These are phyloP conservation scores for Pittosporum tobira DNA, from an alignment of 129 eudicot genomes.

Conservation along the genomic window DNA sequence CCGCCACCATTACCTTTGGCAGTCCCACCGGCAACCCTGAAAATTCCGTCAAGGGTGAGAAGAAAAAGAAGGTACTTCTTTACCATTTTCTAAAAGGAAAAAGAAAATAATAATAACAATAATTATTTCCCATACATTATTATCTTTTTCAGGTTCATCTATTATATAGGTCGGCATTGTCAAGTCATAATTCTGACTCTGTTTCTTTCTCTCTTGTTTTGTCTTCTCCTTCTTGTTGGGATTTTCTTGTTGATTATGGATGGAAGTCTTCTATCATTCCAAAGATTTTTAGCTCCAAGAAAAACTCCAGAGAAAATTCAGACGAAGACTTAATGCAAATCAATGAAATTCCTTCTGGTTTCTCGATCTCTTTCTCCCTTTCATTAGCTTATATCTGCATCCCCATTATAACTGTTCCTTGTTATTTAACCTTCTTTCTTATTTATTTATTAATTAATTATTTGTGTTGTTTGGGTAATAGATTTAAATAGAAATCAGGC, in stretches of 20 bases:
- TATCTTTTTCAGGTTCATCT: too few relatives aligned
- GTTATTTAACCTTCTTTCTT: neutral
- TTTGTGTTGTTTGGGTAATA: conserved; percentile 12
- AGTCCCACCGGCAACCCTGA: conserved; percentile 22
- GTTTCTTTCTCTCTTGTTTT: neutral
- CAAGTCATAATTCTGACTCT: neutral
- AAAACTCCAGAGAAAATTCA: conserved; percentile 19
- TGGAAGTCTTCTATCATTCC: conserved; percentile 34
- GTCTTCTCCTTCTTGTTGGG: neutral
- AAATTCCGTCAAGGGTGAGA: conserved; percentile 32
- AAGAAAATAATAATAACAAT: too few relatives aligned
- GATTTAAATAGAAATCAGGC: conserved; percentile 26
- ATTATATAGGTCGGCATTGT: neutral
- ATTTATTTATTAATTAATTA: neutral
- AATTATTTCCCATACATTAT: too few relatives aligned
- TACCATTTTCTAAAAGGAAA: too few relatives aligned
- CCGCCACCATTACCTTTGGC: conserved; percentile 9
- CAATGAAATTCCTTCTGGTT: conserved; percentile 17
- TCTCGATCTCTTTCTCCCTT: neutral
- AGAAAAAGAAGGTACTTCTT: conserved; percentile 45
- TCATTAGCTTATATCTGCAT: neutral
- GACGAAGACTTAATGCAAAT: conserved; percentile 31
- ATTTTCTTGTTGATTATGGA: neutral
- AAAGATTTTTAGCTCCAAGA: conserved; percentile 42
- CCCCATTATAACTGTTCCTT: neutral